Evolutionary conservation across 495 filamentous ascomycete species (phyloP).

Genomic region (Podospora pseudopauciseta): DNA sequence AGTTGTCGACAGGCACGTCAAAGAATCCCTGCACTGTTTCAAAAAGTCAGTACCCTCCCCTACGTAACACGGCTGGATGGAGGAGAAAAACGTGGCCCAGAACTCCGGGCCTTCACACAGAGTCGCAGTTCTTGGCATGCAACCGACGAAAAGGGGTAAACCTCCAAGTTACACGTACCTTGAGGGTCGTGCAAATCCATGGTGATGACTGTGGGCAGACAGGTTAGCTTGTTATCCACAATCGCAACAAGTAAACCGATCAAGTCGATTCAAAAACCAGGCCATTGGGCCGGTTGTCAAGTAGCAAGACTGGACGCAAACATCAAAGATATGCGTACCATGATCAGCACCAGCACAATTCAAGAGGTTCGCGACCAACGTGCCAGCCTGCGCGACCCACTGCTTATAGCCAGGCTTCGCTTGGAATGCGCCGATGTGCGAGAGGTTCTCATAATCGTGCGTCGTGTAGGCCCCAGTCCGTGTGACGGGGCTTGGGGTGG

Average conservation of each 20-base stretch:
- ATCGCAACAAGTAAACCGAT: background rate
- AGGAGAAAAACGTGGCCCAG: background rate
- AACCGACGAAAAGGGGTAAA: constrained; percentile 1
- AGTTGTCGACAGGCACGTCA: constrained; percentile 95
- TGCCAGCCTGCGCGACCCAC: constrained; percentile 97
- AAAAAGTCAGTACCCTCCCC: constrained; percentile 15
- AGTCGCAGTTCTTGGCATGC: constrained; percentile 11
- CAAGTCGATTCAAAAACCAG: background rate
- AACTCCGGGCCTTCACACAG: background rate
- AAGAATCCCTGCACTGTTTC: constrained; percentile 77
- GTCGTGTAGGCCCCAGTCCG: constrained; percentile 47
- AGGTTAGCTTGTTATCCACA: constrained; percentile 28
- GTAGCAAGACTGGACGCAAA: background rate
- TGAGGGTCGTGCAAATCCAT: constrained; percentile 98
- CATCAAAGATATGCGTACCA: constrained; percentile 36
- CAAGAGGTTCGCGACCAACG: constrained; percentile 87
- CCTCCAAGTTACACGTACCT: constrained; percentile 47
- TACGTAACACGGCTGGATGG: background rate
- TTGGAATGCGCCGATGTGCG: constrained; percentile 60
- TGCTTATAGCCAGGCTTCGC: constrained; percentile 92
- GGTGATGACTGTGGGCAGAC: constrained; percentile 63
- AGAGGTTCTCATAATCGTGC: constrained; percentile 56
- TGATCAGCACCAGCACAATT: constrained; percentile 97
- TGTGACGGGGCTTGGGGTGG: constrained; percentile 33
- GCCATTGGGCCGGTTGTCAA: background rate